Evolutionary conservation across 768 basidiomycete genomes (phyloP).

Genomic region (Kwoniella dejecticola): DNA sequence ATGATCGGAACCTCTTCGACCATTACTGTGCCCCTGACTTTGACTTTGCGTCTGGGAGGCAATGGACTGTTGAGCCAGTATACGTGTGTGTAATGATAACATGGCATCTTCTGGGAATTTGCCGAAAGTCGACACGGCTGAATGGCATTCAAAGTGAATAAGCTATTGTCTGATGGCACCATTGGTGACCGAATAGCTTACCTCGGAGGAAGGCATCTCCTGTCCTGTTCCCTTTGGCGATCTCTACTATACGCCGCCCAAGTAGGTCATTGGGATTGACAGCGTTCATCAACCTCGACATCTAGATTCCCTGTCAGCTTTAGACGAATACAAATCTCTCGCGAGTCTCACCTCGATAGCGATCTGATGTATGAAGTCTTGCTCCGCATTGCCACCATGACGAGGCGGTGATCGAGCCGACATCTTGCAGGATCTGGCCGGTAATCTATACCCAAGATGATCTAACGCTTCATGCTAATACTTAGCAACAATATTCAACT

Average conservation of each 20-base stretch:
- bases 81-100: constrained; percentile 75
- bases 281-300: constrained; percentile 76
- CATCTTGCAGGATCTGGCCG: constrained; percentile 19
- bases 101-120: constrained; percentile 80
- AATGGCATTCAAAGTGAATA: constrained; percentile 15
- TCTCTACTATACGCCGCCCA: constrained; percentile 74
- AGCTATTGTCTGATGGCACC: background rate
- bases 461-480: too few species aligned
- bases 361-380: constrained; percentile 53
- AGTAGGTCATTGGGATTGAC: constrained; percentile 82
- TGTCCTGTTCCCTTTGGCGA: constrained; percentile 70
- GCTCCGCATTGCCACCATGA: constrained; percentile 13
- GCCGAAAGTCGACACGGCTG: constrained; percentile 79
- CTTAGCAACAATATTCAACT: background rate
- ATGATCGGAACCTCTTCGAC: constrained; percentile 34
- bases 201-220: constrained; percentile 67
- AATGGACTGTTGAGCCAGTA: constrained; percentile 72
- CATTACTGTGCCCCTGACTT: constrained; percentile 25
- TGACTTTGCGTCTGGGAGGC: constrained; percentile 37
- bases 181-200: constrained; percentile 51
- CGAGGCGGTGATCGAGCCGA: constrained; percentile 28
- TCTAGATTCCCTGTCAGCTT: constrained; percentile 55
- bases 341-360: constrained; percentile 51
- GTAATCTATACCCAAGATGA: too few species aligned
- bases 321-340: background rate